These are phyloP conservation scores for Pseudogymnoascus sp. DNA, from an alignment of 2,329 filamentous ascomycete genomes.

Conservation along the genomic window DNA sequence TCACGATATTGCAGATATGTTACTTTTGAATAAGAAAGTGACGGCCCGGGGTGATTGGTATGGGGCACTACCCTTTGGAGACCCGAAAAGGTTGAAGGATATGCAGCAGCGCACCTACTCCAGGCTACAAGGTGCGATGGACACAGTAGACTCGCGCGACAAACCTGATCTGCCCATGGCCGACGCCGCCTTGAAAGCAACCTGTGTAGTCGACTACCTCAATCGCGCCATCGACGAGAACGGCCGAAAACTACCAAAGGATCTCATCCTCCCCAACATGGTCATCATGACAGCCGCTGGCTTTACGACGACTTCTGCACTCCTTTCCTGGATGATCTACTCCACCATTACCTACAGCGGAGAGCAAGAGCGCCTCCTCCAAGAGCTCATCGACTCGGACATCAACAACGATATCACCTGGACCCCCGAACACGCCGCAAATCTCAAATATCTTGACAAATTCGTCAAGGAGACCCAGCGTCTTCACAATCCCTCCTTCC, in stretches of 20 bases:
- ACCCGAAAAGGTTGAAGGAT: constrained; percentile 35
- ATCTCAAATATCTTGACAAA: constrained; percentile 45
- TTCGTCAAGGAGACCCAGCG: constrained; percentile 55
- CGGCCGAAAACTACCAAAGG: constrained; percentile 43
- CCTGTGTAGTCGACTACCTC: constrained; percentile 38
- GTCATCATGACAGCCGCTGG: constrained; percentile 48
- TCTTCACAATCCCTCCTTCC: constrained; percentile 51
- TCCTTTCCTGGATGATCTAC: constrained; percentile 51
- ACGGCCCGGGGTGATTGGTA: constrained; percentile 49
- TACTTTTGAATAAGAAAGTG: constrained; percentile 52
- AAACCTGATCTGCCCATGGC: constrained; percentile 25
- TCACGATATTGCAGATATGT: constrained; percentile 37
- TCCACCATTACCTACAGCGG: constrained; percentile 43
- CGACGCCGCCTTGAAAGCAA: constrained; percentile 42
- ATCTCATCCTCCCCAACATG: constrained; percentile 33
- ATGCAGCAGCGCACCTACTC: neutral
- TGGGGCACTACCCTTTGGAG: constrained; percentile 46
- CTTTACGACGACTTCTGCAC: constrained; percentile 51
- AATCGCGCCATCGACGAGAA: constrained; percentile 44
- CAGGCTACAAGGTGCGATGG: neutral
- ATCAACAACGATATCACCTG: constrained; percentile 36
- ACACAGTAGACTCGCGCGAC: neutral
- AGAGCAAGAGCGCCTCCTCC: constrained; percentile 47
- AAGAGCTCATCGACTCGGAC: constrained; percentile 46
- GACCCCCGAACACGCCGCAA: constrained; percentile 39